Percentiles rank a stretch among this genome's conserved stretches.
Conservation (phyloP, 106 monocot species). For the Dioscorea alata region DNA sequence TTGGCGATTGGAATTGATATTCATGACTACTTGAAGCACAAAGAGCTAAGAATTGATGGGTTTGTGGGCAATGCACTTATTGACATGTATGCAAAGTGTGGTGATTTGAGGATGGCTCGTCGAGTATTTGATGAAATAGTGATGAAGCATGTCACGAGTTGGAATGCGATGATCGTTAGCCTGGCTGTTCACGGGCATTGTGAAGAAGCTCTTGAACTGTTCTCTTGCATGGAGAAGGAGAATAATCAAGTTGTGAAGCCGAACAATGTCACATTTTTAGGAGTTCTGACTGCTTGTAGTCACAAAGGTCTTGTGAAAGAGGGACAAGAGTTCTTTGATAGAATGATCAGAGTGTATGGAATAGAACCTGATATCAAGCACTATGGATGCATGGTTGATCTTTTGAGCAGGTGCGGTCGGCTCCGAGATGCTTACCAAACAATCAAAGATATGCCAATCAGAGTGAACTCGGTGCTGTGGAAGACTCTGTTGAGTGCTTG, state of each 20-base stretch:
- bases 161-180: conserved; percentile 76
- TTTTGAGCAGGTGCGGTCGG: conserved; percentile 47
- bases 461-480: conserved; percentile 54
- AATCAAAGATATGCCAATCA: conserved; percentile 47
- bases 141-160: conserved; percentile 58
- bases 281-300: conserved; percentile 59
- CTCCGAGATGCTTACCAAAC: conserved; percentile 47
- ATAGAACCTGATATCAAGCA: conserved; percentile 67
- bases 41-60: conserved; percentile 38
- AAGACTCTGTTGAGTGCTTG: conserved; percentile 50
- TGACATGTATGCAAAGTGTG: conserved; percentile 78
- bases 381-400: conserved; percentile 80
- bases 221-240: conserved; percentile 45
- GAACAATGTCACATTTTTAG: conserved; percentile 53
- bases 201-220: conserved; percentile 52
- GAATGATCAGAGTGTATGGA: conserved; percentile 38
- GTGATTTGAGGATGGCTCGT: conserved; percentile 32
- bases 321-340: conserved; percentile 38
- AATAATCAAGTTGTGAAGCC: conserved; percentile 11
- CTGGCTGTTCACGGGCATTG: conserved; percentile 50
- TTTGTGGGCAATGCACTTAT: conserved; percentile 61
- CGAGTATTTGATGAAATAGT: conserved; percentile 55
- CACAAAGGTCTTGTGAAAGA: conserved; percentile 52
- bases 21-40: conserved; percentile 32
- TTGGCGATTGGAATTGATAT: conserved; percentile 35